phyloP scores from a whole-genome alignment of 257 asterid species.

The Asclepias syriaca region DNA sequence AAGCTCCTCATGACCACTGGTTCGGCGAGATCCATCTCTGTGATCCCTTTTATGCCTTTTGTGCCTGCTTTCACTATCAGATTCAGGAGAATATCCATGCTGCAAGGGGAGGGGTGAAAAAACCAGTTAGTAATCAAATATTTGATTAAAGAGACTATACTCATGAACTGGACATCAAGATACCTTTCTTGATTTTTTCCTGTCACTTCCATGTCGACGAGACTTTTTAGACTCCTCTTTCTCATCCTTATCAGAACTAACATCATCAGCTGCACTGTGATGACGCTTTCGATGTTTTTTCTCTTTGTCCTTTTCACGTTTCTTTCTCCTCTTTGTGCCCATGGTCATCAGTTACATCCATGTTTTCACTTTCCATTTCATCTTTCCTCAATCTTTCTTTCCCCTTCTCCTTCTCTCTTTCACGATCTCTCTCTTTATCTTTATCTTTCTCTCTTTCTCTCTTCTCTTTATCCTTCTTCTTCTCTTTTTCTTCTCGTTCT shows the following conservation, averaged over 20 bases:
- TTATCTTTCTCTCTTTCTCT: conserved; percentile 36
- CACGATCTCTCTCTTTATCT: conserved; percentile 61
- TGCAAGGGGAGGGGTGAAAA: conserved; percentile 25
- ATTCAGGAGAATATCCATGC: conserved; percentile 89
- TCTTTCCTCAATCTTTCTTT: conserved; percentile 62
- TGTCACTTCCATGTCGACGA: conserved; percentile 85
- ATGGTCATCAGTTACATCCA: conserved; percentile 44
- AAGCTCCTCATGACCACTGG: conserved; percentile 74
- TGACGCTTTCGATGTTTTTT: conserved; percentile 89
- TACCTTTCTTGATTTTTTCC: conserved; percentile 96
- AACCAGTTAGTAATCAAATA: background rate
- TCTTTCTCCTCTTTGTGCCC: conserved; percentile 74
- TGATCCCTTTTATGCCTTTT: conserved; percentile 66
- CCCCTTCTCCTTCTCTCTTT: conserved; percentile 63
- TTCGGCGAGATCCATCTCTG: conserved; percentile 60
- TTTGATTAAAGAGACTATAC: background rate
- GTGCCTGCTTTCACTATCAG: conserved; percentile 79
- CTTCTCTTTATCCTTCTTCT: conserved; percentile 56
- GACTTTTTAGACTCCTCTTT: conserved; percentile 74
- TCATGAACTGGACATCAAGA: background rate
- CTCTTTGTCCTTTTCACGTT: conserved; percentile 74
- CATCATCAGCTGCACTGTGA: conserved; percentile 65
- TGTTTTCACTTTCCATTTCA: conserved; percentile 51
- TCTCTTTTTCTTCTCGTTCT: conserved; percentile 84
- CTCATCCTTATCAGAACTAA: conserved; percentile 79